These are phyloP conservation scores for Globisporangium radiosum DNA, from an alignment of 352 stramenopile genomes.

Conservation along the genomic window DNA sequence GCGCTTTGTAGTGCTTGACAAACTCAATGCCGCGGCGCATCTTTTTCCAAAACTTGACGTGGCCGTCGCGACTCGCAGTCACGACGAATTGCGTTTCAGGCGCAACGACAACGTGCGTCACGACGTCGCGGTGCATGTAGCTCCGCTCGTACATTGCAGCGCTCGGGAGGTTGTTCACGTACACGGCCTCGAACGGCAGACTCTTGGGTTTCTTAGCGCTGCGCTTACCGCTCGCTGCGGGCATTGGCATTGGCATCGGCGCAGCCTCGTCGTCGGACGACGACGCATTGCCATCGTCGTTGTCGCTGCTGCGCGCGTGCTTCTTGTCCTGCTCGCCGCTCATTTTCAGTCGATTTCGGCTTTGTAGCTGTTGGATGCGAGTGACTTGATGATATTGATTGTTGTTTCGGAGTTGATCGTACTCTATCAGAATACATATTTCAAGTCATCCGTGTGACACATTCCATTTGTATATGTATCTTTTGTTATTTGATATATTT, in stretches of 20 bases:
- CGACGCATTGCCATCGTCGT: neutral
- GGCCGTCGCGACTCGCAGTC: conserved; percentile 93
- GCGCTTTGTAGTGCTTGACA: conserved; percentile 98
- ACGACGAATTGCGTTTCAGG: conserved; percentile 94
- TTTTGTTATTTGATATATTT: too few species aligned
- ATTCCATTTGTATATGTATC: too few species aligned
- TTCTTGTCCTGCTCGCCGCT: conserved; percentile 2
- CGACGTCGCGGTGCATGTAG: conserved; percentile 96
- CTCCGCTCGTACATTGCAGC: conserved; percentile 93
- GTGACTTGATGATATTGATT: too few species aligned
- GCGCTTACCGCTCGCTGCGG: conserved; percentile 19
- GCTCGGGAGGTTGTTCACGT: conserved; percentile 78
- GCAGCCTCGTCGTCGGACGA: conserved; percentile 38
- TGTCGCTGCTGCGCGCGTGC: conserved; percentile 5
- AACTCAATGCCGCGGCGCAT: conserved; percentile 95
- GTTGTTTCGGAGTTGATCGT: too few species aligned
- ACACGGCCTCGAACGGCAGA: conserved; percentile 62
- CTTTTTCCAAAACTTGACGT: conserved; percentile 99
- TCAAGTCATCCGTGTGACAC: too few species aligned
- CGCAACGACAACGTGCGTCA: conserved; percentile 90
- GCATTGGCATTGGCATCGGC: conserved; percentile 55
- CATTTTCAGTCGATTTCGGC: neutral
- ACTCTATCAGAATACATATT: too few species aligned
- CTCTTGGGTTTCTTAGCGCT: conserved; percentile 28
- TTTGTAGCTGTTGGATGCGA: too few species aligned